Evolutionary conservation across 2,329 filamentous ascomycete genomes (phyloP).

Genomic region (Aspergillus candidus): DNA sequence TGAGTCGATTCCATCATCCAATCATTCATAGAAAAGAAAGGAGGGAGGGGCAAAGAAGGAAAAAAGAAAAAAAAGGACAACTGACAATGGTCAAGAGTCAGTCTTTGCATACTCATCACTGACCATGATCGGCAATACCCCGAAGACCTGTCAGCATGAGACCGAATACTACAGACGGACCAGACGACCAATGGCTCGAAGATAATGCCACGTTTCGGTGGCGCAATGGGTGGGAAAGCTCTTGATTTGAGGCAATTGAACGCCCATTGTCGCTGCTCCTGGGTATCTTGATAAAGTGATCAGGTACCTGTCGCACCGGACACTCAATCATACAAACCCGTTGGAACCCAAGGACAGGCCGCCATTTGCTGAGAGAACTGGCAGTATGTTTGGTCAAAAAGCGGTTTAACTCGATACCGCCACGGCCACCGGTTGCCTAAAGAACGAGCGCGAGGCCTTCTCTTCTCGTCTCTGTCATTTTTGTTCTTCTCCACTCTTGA

Average conservation of each 20-base stretch:
- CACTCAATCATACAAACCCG: slow-evolving; percentile 1
- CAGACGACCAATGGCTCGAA: not conserved
- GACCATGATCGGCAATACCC: slow-evolving; percentile 4
- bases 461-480: too few species aligned
- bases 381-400: not conserved
- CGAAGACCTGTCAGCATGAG: slow-evolving; percentile 11
- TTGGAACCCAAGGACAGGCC: too few species aligned
- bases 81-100: not conserved
- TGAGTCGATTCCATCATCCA: not conserved
- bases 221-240: slow-evolving; percentile 4
- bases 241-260: not conserved
- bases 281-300: not conserved
- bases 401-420: slow-evolving; percentile 2
- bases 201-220: slow-evolving; percentile 15
- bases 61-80: not conserved
- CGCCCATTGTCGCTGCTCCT: slow-evolving; percentile 2
- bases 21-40: not conserved
- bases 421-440: not conserved
- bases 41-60: not conserved
- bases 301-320: slow-evolving; percentile 2
- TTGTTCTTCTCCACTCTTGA: too few species aligned
- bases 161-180: slow-evolving; percentile 6
- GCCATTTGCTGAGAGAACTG: too few species aligned
- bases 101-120: slow-evolving; percentile 4
- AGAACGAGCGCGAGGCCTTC: too few species aligned